phyloP scores from a whole-genome alignment of 495 filamentous ascomycete species.

The Apiosordaria backusii region DNA sequence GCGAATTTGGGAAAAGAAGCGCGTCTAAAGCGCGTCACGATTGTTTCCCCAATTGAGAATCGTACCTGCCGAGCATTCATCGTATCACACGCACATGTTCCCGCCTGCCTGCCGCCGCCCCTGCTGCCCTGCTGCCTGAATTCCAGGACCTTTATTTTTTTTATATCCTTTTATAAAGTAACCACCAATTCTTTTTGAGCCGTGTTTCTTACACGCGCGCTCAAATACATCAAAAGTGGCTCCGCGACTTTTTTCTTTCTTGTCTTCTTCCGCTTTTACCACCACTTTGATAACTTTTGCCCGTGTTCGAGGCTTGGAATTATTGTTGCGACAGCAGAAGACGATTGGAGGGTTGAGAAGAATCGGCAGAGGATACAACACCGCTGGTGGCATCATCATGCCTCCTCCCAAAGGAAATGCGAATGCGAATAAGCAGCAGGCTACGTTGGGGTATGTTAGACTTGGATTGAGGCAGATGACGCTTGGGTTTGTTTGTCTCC shows the following conservation, averaged over 20 bases:
- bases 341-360: too few species aligned
- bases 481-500: slow-evolving; percentile 64
- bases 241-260: background rate
- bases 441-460: slow-evolving; percentile 87
- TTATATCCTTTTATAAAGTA: background rate
- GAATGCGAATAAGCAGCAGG: slow-evolving; percentile 59
- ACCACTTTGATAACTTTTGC: too few species aligned
- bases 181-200: too few species aligned
- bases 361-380: too few species aligned
- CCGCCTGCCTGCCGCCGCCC: background rate
- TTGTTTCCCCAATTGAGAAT: background rate
- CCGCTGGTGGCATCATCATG: slow-evolving; percentile 34
- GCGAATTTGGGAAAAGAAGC: background rate
- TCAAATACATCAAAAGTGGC: background rate
- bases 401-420: too few species aligned
- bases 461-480: slow-evolving; percentile 65
- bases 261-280: background rate
- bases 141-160: background rate
- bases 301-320: too few species aligned
- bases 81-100: background rate
- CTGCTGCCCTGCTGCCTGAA: background rate
- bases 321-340: background rate
- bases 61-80: background rate
- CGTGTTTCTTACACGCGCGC: too few species aligned
- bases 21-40: background rate